phyloP scores from a whole-genome alignment of 23 red algal species.

The Gracilaria domingensis region DNA sequence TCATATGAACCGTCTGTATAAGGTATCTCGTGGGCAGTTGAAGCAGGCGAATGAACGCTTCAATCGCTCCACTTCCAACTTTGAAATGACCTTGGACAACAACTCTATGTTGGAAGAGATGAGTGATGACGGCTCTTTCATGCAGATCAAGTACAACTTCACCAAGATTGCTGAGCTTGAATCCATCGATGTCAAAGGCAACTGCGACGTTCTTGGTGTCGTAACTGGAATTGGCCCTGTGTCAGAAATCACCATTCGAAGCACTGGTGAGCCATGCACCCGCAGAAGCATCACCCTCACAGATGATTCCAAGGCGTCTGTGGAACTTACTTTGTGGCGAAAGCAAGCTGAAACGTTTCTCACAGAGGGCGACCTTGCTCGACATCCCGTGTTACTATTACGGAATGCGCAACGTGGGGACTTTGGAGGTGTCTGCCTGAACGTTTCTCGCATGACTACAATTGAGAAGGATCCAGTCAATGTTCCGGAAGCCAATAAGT shows the following conservation, averaged over 20 bases:
- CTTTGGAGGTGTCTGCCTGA: slow-evolving; percentile 87
- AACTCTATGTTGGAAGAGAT: slow-evolving; percentile 76
- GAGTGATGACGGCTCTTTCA: slow-evolving; percentile 76
- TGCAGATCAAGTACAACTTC: slow-evolving; percentile 92
- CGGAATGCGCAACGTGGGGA: slow-evolving; percentile 85
- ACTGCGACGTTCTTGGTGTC: slow-evolving; percentile 92
- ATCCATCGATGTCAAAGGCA: slow-evolving; percentile 57
- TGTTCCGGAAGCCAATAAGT: slow-evolving; percentile 83
- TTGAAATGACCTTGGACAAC: slow-evolving; percentile 94
- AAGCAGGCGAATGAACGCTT: slow-evolving; percentile 94
- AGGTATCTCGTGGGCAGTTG: slow-evolving; percentile 73
- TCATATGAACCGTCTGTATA: slow-evolving; percentile 83
- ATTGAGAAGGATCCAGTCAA: slow-evolving; percentile 91
- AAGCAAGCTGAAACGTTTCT: slow-evolving; percentile 80
- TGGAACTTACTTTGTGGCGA: slow-evolving; percentile 90
- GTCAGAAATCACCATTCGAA: slow-evolving; percentile 81
- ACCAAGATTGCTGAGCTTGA: slow-evolving; percentile 88
- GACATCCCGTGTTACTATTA: slow-evolving; percentile 72
- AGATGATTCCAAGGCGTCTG: slow-evolving; percentile 80
- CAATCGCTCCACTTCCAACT: slow-evolving; percentile 85
- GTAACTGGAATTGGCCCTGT: slow-evolving; percentile 71
- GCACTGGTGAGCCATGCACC: slow-evolving; percentile 76
- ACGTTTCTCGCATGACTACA: slow-evolving; percentile 71
- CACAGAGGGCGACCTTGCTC: slow-evolving; percentile 58
- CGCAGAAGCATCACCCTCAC: slow-evolving; percentile 83